phyloP scores from a whole-genome alignment of 169 alveolate genomes.

The Plasmodium relictum region DNA sequence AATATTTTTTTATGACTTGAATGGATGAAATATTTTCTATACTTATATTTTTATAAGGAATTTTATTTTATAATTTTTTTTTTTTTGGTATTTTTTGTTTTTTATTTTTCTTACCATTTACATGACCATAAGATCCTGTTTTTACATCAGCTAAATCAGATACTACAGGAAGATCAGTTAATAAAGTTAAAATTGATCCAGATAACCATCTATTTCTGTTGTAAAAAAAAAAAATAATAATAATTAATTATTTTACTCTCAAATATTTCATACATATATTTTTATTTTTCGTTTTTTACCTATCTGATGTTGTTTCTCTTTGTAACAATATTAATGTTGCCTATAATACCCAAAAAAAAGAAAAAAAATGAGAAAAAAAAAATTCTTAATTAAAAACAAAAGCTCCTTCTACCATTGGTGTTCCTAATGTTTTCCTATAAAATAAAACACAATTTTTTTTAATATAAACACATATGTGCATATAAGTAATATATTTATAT shows the following conservation, averaged over 20 bases:
- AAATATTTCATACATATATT: background rate
- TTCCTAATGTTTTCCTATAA: conserved; percentile 65
- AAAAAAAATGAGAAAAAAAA: background rate
- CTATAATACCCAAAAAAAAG: conserved; percentile 13
- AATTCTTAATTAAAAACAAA: background rate
- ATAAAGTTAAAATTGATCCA: conserved; percentile 83
- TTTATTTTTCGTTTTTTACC: conserved; percentile 13
- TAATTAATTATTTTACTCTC: background rate
- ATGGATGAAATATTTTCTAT: background rate
- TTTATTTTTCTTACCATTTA: conserved; percentile 77
- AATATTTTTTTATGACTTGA: too few relatives aligned
- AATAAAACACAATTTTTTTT: background rate
- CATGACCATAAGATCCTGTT: conserved; percentile 86
- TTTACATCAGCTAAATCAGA: conserved; percentile 83
- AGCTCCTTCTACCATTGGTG: conserved; percentile 59
- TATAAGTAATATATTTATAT: conserved; percentile 10
- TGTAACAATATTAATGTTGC: conserved; percentile 70
- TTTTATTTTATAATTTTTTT: background rate
- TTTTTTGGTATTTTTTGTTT: background rate
- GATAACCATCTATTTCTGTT: conserved; percentile 78
- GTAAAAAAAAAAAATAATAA: background rate
- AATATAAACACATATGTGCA: background rate
- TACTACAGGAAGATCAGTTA: conserved; percentile 84
- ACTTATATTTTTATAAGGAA: background rate
- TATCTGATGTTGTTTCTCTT: conserved; percentile 71